These are phyloP conservation scores for Bremia lactucae DNA, from an alignment of 352 stramenopile genomes.

Conservation along the genomic window DNA sequence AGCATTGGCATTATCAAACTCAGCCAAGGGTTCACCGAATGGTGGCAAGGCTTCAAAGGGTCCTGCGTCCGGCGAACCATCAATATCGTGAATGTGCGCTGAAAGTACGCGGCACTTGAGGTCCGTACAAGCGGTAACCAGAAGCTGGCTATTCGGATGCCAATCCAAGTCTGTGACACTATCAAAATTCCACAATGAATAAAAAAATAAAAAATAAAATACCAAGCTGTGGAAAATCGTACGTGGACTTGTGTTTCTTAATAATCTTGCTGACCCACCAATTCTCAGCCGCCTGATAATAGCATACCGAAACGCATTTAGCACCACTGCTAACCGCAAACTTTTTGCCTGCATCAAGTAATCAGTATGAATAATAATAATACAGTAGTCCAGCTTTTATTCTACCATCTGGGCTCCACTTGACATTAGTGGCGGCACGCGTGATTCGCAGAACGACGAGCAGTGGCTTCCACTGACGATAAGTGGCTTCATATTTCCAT, in stretches of 20 bases:
- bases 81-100: constrained; percentile 79
- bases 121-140: constrained; percentile 87
- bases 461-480: constrained; percentile 85
- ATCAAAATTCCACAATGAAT: not conserved
- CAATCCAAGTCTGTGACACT: constrained; percentile 85
- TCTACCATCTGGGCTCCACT: constrained; percentile 88
- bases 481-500: constrained; percentile 85
- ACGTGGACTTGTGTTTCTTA: constrained; percentile 95
- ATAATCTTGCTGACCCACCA: constrained; percentile 96
- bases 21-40: constrained; percentile 72
- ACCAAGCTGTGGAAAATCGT: too few relatives aligned
- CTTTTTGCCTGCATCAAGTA: constrained; percentile 57
- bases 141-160: constrained; percentile 88
- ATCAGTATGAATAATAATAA: constrained; percentile 1
- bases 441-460: constrained; percentile 89
- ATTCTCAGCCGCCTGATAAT: constrained; percentile 87
- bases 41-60: constrained; percentile 64
- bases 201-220: too few relatives aligned
- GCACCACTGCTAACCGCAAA: constrained; percentile 89
- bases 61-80: constrained; percentile 50
- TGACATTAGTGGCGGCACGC: constrained; percentile 86
- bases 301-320: constrained; percentile 91
- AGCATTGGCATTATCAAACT: constrained; percentile 82
- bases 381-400: not conserved
- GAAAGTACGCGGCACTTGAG: constrained; percentile 91